Percentiles rank a stretch among this genome's conserved stretches.
Conservation (phyloP, 768 basidiomycete genomes). For the Boletus coccyginus region DNA sequence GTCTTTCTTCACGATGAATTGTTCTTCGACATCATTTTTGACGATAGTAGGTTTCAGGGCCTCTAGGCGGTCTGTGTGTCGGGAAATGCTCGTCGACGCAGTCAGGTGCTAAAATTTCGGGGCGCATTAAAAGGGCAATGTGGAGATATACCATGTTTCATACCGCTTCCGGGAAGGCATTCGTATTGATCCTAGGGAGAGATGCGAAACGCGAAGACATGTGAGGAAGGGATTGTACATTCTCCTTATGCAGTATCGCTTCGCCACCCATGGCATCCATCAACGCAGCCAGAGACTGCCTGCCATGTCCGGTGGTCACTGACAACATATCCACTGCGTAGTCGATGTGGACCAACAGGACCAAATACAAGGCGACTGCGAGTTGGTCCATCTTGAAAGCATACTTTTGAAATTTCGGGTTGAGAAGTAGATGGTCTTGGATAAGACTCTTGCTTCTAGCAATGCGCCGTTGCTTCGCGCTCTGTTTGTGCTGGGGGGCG, state of each 20-base stretch:
- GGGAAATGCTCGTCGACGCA: conserved; percentile 47
- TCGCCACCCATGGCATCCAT: conserved; percentile 40
- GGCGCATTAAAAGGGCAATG: not conserved
- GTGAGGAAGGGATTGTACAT: conserved; percentile 19
- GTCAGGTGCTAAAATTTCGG: conserved; percentile 36
- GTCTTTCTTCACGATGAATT: conserved; percentile 29
- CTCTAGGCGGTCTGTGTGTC: conserved; percentile 45
- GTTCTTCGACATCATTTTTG: conserved; percentile 40
- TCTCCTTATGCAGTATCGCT: conserved; percentile 21
- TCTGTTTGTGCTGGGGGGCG: not conserved
- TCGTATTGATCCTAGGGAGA: conserved; percentile 22
- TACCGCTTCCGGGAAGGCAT: conserved; percentile 33
- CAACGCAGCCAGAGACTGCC: conserved; percentile 35
- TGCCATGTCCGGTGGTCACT: conserved; percentile 11
- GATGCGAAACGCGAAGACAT: conserved; percentile 17
- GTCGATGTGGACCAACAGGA: conserved; percentile 34
- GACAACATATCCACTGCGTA: conserved; percentile 44
- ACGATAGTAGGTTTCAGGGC: conserved; percentile 43
- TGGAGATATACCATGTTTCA: not conserved
- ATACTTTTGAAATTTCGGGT: conserved; percentile 31
- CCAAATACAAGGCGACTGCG: conserved; percentile 37
- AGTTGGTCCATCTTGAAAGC: conserved; percentile 49
- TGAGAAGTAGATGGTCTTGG: conserved; percentile 31
- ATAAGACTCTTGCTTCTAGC: conserved; percentile 24
- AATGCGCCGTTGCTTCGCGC: not conserved